These are phyloP conservation scores for Suillus tomentosus DNA, from an alignment of 768 basidiomycete species.

Conservation along the genomic window DNA sequence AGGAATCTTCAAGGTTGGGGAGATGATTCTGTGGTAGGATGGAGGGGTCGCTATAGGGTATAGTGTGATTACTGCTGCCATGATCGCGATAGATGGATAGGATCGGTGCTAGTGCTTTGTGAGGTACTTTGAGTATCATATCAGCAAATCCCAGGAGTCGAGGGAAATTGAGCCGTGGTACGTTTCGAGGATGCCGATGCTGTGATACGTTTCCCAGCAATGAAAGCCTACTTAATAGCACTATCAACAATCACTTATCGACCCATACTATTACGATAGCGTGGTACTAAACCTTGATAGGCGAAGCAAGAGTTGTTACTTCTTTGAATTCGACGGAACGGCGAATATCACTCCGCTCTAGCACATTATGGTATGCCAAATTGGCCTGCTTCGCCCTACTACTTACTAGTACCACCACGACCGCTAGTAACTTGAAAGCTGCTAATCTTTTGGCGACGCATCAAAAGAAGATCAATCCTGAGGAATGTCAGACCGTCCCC, in stretches of 20 bases:
- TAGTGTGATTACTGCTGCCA: constrained; percentile 43
- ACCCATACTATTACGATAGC: background rate
- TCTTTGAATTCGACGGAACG: background rate
- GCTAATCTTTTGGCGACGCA: background rate
- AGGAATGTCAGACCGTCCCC: background rate
- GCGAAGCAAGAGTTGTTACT: background rate
- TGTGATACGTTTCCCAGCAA: background rate
- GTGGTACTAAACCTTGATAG: background rate
- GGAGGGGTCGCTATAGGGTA: constrained; percentile 47
- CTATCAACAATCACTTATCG: background rate
- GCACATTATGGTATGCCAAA: background rate
- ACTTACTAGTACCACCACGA: background rate
- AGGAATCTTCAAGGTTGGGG: constrained; percentile 57
- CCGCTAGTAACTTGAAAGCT: background rate
- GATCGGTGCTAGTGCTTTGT: background rate
- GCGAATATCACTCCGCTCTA: background rate
- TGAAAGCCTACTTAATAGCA: background rate
- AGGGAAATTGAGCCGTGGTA: background rate
- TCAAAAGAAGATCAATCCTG: background rate
- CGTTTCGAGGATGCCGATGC: too few relatives aligned
- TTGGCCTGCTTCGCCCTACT: background rate
- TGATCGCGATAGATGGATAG: constrained; percentile 11
- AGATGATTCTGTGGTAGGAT: constrained; percentile 68
- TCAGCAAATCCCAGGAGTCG: constrained; percentile 8
- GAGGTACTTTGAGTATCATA: background rate